Base-by-base conservation (phyloP, 73 alveolate genomes). In the Paramecium biaurelia region DNA sequence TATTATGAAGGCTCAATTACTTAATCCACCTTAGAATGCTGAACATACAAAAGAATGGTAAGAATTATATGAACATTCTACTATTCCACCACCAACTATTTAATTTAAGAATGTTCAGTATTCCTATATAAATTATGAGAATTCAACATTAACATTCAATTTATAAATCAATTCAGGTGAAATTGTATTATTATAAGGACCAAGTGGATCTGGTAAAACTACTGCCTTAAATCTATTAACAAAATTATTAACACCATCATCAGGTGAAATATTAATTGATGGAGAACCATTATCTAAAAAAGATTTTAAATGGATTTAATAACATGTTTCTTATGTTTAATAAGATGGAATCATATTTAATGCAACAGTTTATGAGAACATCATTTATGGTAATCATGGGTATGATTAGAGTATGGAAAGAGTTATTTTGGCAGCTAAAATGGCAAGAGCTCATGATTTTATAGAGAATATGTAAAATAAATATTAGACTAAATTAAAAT, bases 371-470 rank as follows among this genome's bases (percentile, higher is more conserved):
- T 86, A 59, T 42, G 82, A 86, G 35, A 86, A 86, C 23, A 86
- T 86, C 56, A 86, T 86, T 0, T 86, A 86, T 86, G 93, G 93
- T 12, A 86, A 86, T 86, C 59, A 86, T 30, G 93, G 93, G 10
- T 86, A 57, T 86, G 93, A 86, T 63, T 12, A 38, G 10, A 63
- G 88, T 34, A 18, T 57, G 41, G 89, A 86, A 86, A 86, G 85
- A 59, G 89, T 86, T 32, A 63, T 63, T 18, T 67, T n/a, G 85
- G 93, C 93, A 5, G 93, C 93, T 59, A 86, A 86, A 63, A 59
- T 59, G 93, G 87, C 89, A 63, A 86, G 85, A 14, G 93, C 93
- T 12, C 93, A 86, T 63, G 89, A 86, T 35, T 86, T 86, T 86
- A 86, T 86, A 7, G 49, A 38, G 41, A 47, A 72, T 15, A 72